Evolutionary conservation across 352 stramenopile species (phyloP), one percentile per base, ranked within the genome.

Genomic region (Phytopythium mirpurense): DNA sequence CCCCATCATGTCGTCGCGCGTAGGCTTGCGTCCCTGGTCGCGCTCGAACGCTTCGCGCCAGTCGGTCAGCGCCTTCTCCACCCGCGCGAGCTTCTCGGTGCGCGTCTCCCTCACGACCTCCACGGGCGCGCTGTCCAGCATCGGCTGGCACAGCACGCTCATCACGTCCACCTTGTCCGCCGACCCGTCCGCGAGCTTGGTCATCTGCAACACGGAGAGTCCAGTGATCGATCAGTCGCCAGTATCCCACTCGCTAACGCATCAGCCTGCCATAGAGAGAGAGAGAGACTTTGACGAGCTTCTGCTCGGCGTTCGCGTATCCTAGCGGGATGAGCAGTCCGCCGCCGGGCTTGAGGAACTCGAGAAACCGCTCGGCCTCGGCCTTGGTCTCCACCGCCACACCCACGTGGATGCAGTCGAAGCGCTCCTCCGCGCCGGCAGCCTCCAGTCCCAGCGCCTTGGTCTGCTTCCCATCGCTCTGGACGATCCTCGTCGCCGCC

Each of bases 81-180:
- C 56, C 0, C 78, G 80, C 10, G 63, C 45, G 8, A 88, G 46
- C 45, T 86, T 88, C 32, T 92, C 68, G 0, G 68, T 26, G 10
- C 77, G 78, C 24, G 73, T 88, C 48, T 94, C 76, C 5, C 54
- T 64, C 8, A 76, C 56, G 45, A 80, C 32, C 5, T 72, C 54
- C 1, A 86, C 66, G 0, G 83, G 80, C 5, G 75, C 57, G 18
- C 56, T 66, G 56, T 88, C 70, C 14, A 93, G 60, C 58, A 94
- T 86, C 1, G 84, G 84, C 51, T 94, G 84, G 23, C 84, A 94
- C 24, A 94, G 63, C 38, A 94, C 84, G 52, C 78, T 91, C 82
- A 94, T 93, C 40, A 94, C 56, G 44, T 90, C 82, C 6, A 70
- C 52, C 43, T 90, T 92, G 23, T 72, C 62, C 7, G 89, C 70